phyloP scores from a whole-genome alignment of 2,329 filamentous ascomycete genomes.

The Colletotrichum magnum region DNA sequence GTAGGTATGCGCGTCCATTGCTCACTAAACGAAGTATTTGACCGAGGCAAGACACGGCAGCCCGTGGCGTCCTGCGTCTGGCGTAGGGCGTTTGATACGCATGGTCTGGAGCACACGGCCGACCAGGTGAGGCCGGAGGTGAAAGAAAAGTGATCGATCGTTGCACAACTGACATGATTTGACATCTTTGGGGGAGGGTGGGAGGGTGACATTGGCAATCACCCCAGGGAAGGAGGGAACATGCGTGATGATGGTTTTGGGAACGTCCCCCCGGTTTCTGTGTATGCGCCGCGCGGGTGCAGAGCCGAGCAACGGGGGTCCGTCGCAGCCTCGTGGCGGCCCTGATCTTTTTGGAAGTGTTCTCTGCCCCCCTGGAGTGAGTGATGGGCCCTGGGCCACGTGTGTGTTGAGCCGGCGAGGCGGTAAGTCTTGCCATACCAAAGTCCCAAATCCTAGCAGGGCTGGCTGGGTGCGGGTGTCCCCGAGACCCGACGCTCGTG shows the following conservation, averaged over 20 bases:
- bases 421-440: no score
- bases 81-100: no score
- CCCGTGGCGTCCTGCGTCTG: neutral
- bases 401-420: no score
- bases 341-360: no score
- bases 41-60: neutral
- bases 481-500: no score
- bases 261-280: neutral
- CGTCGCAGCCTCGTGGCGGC: neutral
- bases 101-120: neutral
- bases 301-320: constrained; percentile 3
- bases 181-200: neutral
- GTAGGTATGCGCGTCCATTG: neutral
- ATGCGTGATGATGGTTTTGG: neutral
- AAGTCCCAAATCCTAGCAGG: no score
- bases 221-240: no score
- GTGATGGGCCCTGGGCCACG: no score
- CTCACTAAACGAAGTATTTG: neutral
- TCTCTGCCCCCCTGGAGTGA: no score
- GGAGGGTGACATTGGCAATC: neutral
- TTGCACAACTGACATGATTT: neutral
- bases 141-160: neutral
- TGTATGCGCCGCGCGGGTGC: constrained; percentile 25
- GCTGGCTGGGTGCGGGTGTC: no score
- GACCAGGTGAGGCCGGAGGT: neutral